Evolutionary conservation across 2,329 filamentous ascomycete species (phyloP), one percentile per base, ranked within the genome.

Genomic region (Tolypocladium guangdongense): DNA sequence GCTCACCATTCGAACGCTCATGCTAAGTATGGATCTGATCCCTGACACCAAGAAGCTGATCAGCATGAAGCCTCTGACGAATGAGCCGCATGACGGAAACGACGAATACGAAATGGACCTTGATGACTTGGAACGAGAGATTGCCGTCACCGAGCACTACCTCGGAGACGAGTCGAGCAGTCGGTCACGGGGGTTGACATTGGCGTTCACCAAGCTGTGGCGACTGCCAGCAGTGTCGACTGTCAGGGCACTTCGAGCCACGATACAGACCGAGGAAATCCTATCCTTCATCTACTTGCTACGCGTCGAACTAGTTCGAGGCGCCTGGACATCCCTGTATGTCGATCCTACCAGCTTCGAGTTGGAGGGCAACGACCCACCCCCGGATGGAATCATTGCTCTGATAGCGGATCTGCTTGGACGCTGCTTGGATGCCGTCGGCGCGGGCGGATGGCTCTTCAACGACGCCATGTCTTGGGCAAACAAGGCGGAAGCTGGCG

Each of bases 281-380:
- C 73, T 89, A 12, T 83, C 83, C 37, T 76, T 92, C 52, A 84
- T 91, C 60, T 80, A 86, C 59, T 74, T 90, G 7, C 75, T 92
- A 33, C 82, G 87, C 53, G 77, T 86, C 58, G 86, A 91, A 69
- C 76, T 92, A 47, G 81, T 84, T 51, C 81, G 83, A 58, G 87
- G 87, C 54, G 84, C 84, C 35, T 92, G 88, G 88, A 89, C 86
- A 0, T 80, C 82, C 20, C 77, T 81, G 24, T 90, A 90, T 66
- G 70, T 87, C 38, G 85, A 87, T 60, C 68, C 72, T 12, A 76
- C 78, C 18, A 68, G 73, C 51, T 71, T 75, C 33, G 75, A 79
- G 49, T 58, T 63, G 1, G 69, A 71, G 52, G 64, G 64, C 48
- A 67, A 67, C 54, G 69, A 71, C 27, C 61, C 68, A 24, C 80